Percentiles rank a stretch among this genome's conserved stretches.
These are phyloP conservation scores for Apodospora peruviana DNA, from an alignment of 495 filamentous ascomycete genomes.

Conservation along the genomic window DNA sequence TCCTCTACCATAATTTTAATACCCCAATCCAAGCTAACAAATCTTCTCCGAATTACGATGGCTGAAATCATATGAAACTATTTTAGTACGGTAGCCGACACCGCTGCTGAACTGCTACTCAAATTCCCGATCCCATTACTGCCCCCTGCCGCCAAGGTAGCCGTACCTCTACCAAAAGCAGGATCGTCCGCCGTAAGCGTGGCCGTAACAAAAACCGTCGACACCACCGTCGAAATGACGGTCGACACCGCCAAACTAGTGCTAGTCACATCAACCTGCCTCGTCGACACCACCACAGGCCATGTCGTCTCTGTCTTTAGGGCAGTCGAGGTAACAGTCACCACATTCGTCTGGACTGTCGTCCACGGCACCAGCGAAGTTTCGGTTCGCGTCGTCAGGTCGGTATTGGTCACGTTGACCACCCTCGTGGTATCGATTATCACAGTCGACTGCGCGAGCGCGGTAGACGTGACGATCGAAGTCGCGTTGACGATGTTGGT, in stretches of 20 bases:
- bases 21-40: too few relatives aligned
- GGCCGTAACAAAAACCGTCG: not conserved
- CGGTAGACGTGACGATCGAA: not conserved
- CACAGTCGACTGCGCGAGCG: not conserved
- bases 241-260: not conserved
- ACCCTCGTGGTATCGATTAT: not conserved
- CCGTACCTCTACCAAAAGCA: too few relatives aligned
- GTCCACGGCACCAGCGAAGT: not conserved
- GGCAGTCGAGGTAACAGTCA: not conserved
- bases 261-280: not conserved
- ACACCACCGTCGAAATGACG: not conserved
- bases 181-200: not conserved
- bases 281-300: too few relatives aligned
- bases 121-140: too few relatives aligned
- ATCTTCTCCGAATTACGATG: too few relatives aligned
- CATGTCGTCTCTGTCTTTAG: not conserved
- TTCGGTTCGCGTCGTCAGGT: not conserved
- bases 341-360: not conserved
- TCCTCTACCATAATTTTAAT: too few relatives aligned
- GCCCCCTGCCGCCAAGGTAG: too few relatives aligned
- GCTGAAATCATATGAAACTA: too few relatives aligned
- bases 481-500: not conserved
- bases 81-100: too few relatives aligned
- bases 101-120: too few relatives aligned
- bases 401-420: not conserved